phyloP scores from a whole-genome alignment of 352 stramenopile genomes.

The Pythium insidiosum region DNA sequence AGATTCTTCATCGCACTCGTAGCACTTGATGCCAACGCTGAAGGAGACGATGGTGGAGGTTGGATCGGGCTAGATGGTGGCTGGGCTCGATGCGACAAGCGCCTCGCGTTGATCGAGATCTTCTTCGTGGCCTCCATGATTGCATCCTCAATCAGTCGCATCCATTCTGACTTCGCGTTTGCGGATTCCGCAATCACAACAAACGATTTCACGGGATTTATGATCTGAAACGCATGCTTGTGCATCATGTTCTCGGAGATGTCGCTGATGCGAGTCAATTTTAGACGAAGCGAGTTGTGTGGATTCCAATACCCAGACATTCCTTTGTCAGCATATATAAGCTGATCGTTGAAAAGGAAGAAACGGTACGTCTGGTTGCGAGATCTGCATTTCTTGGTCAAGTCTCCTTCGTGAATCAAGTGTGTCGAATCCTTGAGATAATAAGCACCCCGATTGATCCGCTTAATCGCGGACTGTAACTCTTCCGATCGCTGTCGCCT shows the following conservation, averaged over 20 bases:
- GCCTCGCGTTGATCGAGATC: slow-evolving; percentile 56
- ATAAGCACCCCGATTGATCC: slow-evolving; percentile 88
- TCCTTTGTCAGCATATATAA: slow-evolving; percentile 73
- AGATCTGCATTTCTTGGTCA: slow-evolving; percentile 92
- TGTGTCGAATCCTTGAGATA: slow-evolving; percentile 92
- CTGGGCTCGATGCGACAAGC: slow-evolving; percentile 33
- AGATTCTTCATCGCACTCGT: slow-evolving; percentile 38
- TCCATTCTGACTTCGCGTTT: slow-evolving; percentile 68
- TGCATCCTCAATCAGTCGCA: slow-evolving; percentile 70
- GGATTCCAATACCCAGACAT: slow-evolving; percentile 80
- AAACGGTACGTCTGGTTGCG: slow-evolving; percentile 83
- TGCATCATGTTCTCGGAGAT: slow-evolving; percentile 57
- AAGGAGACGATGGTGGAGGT: too few species aligned
- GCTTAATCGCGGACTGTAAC: slow-evolving; percentile 78
- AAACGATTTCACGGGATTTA: slow-evolving; percentile 82
- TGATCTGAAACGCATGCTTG: slow-evolving; percentile 81
- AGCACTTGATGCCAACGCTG: slow-evolving; percentile 12
- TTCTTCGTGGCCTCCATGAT: slow-evolving; percentile 71
- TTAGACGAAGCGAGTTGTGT: slow-evolving; percentile 78
- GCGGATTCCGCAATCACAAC: slow-evolving; percentile 69
- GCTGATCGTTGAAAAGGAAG: slow-evolving; percentile 85
- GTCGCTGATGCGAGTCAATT: slow-evolving; percentile 75
- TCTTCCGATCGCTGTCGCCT: slow-evolving; percentile 71
- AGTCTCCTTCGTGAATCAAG: slow-evolving; percentile 92
- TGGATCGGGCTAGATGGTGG: slow-evolving; percentile 1